phyloP scores from a whole-genome alignment of 352 stramenopile genomes.

The Globisporangium abappressorium region DNA sequence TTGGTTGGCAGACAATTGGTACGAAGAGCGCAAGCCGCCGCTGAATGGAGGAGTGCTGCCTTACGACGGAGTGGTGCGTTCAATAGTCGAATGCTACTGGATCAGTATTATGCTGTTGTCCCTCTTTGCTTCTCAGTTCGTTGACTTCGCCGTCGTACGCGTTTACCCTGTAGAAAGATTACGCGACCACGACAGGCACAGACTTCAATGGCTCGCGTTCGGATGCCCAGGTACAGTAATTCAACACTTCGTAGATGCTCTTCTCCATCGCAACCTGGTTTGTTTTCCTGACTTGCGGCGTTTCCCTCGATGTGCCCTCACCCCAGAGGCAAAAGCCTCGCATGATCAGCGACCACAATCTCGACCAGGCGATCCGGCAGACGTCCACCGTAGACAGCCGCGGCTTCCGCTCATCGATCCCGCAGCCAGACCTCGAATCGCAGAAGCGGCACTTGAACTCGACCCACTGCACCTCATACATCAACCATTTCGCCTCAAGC shows the following conservation, averaged over 20 bases:
- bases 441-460: slow-evolving; percentile 56
- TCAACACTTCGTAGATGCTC: not conserved
- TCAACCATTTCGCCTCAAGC: slow-evolving; percentile 36
- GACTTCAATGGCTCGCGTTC: slow-evolving; percentile 49
- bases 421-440: slow-evolving; percentile 45
- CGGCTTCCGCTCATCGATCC: slow-evolving; percentile 56
- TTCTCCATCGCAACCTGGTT: not conserved
- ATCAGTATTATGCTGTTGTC: not conserved
- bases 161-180: slow-evolving; percentile 47
- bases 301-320: not conserved
- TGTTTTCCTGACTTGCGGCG: not conserved
- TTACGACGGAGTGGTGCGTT: slow-evolving; percentile 47
- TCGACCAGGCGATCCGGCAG: slow-evolving; percentile 54
- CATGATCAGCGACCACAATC: slow-evolving; percentile 62
- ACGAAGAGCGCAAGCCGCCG: slow-evolving; percentile 60
- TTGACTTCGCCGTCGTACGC: not conserved
- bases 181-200: slow-evolving; percentile 43
- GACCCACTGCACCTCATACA: slow-evolving; percentile 55
- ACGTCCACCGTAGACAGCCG: slow-evolving; percentile 19
- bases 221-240: slow-evolving; percentile 23
- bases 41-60: slow-evolving; percentile 72
- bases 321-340: slow-evolving; percentile 36
- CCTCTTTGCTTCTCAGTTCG: not conserved
- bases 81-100: not conserved
- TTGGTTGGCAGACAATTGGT: slow-evolving; percentile 71